Base-by-base conservation (phyloP, 257 asterid species). In the Coffea canephora region DNA sequence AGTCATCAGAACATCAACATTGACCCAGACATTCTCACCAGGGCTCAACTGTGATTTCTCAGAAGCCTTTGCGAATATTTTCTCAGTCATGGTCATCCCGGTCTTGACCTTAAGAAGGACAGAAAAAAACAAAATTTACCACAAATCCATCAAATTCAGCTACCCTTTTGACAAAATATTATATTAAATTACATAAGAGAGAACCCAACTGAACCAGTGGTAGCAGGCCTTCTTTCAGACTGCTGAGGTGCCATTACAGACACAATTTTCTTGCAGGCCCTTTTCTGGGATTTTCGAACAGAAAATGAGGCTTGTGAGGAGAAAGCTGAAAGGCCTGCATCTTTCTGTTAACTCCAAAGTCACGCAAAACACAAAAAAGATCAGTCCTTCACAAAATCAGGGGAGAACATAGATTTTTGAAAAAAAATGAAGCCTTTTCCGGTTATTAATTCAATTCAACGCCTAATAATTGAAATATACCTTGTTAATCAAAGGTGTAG, bases 11-110 rank as follows among this genome's bases (percentile, higher is more conserved):
- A 92, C 79, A 90, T 95, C 97, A 74, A 93, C 89, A 81, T 95
- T 87, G 19, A 89, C 96, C 99, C 98, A 96, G 8, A 88, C 91
- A 75, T 96, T 96, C 75, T 96, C 99, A 80, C 99, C 99, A 25
- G 99, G 98, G 68, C 69, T 82, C 87, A 96, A 85, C 61, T 86
- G 91, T 65, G 86, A 34, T 85, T 89, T 96, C 89, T 92, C 93
- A 27, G 99, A 93, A 80, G 93, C 91, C 82, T 84, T 94, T 36
- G 97, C 95, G 54, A 96, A 77, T 79, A 94, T 92, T 90, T 96
- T 96, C 89, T 96, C 97, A 76, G 98, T 96, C 97, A 92, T 88
- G 13, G 97, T 94, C 98, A 92, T 91, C 76, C 86, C 94, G 25
- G 91, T 91, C 89, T 96, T 94, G 46, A 96, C 97, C 99, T 96